Evolutionary conservation across 495 filamentous ascomycete species (phyloP).

Genomic region (Hypoxylon perforatum): DNA sequence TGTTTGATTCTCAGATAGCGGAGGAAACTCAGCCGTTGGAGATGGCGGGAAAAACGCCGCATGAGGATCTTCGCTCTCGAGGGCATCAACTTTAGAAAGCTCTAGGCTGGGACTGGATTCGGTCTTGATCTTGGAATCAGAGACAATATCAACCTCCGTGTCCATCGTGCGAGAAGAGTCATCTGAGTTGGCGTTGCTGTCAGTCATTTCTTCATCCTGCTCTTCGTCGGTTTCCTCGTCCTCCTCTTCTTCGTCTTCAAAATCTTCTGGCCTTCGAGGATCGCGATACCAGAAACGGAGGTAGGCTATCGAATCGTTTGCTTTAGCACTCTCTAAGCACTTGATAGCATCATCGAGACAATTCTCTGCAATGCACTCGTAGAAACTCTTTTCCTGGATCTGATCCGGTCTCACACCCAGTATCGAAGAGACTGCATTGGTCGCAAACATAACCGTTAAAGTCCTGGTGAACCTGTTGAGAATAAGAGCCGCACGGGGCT

Average conservation of each 20-base stretch:
- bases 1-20: conserved; percentile 2
- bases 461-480: conserved; percentile 89
- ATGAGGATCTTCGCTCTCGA: not conserved
- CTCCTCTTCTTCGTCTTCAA: conserved; percentile 45
- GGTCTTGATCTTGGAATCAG: conserved; percentile 29
- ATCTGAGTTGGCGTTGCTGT: conserved; percentile 38
- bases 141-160: conserved; percentile 39
- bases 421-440: conserved; percentile 75
- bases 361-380: conserved; percentile 81
- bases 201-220: conserved; percentile 24
- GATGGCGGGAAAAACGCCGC: not conserved
- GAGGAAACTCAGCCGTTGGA: not conserved
- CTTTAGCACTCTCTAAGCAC: conserved; percentile 85
- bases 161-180: conserved; percentile 47
- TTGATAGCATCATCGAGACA: conserved; percentile 79
- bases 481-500: conserved; percentile 85
- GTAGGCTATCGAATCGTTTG: conserved; percentile 94
- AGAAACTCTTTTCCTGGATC: conserved; percentile 78
- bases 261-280: conserved; percentile 62
- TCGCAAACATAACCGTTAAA: conserved; percentile 87
- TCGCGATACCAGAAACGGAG: conserved; percentile 90
- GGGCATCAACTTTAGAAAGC: conserved; percentile 14
- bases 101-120: conserved; percentile 26
- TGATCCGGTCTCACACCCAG: conserved; percentile 75
- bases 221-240: conserved; percentile 37